Evolutionary conservation across 257 asterid species (phyloP).

Genomic region (Solanum commersonii): DNA sequence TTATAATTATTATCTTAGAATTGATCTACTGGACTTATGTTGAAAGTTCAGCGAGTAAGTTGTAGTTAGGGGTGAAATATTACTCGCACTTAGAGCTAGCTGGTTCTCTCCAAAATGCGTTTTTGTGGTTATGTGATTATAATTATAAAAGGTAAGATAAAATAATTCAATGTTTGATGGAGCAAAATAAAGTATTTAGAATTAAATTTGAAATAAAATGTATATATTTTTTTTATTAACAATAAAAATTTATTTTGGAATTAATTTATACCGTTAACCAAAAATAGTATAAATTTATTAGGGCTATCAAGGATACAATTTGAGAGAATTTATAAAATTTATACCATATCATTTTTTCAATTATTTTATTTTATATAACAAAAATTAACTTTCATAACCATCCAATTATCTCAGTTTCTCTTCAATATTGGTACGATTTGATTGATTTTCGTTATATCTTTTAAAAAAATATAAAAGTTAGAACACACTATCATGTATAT

Average conservation of each 20-base stretch:
- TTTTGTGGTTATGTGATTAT: too few relatives aligned
- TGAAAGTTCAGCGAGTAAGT: too few relatives aligned
- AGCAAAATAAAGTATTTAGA: not conserved
- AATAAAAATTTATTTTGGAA: not conserved
- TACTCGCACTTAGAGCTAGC: not conserved
- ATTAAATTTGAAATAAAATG: too few relatives aligned
- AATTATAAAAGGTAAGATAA: too few relatives aligned
- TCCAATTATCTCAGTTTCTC: not conserved
- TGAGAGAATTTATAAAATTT: not conserved
- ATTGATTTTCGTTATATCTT: too few relatives aligned
- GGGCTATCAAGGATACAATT: not conserved
- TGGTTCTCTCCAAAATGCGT: not conserved
- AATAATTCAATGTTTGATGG: not conserved
- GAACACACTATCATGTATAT: not conserved
- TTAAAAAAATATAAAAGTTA: too few relatives aligned
- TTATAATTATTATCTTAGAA: not conserved
- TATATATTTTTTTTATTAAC: too few relatives aligned
- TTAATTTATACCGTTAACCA: not conserved
- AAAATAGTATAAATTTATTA: too few relatives aligned
- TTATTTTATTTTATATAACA: too few relatives aligned
- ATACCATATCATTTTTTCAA: not conserved
- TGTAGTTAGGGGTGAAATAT: not conserved
- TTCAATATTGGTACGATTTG: too few relatives aligned
- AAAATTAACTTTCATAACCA: not conserved
- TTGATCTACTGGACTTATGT: not conserved